Evolutionary conservation across 2,329 filamentous ascomycete species (phyloP), one percentile per base, ranked within the genome.

Genomic region (Aspergillus pseudoviridinutans): DNA sequence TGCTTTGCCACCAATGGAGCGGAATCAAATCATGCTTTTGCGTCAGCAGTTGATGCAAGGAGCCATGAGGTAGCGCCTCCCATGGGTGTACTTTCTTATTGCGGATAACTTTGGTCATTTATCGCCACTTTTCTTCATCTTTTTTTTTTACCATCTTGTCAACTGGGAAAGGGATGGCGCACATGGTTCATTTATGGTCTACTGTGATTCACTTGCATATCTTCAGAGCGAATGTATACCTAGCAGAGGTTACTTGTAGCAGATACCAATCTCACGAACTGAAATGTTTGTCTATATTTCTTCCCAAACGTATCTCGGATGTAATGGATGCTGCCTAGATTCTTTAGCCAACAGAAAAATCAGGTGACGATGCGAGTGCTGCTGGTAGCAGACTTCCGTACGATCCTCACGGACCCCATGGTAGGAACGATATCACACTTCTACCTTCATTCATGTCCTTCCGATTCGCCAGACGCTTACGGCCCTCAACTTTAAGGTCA

Each of bases 21-120:
- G 89, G 54, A 84, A 84, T 59, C 91, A 97, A 73, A 88, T 97
- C 55, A 83, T 96, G 78, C 81, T 87, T 41, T 78, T 97, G 56
- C 82, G 91, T 55, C 86, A 88, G 62, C 82, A 84, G 55, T 81
- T 90, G 65, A 79, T 79, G 68, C 72, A 74, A 55, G 64, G 72
- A 41, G 72, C 64, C 17, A 71, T 75, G 71, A 68, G 73, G 54
- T 75, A 65, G 58, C 54, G 25, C 50, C 38, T 46, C 44, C 32
- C 25, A 50, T n/a, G 10, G 28, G 35, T 12, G 9, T n/a, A 51
- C 25, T 24, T 50, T 35, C 49, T 50, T 35, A n/a, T 42, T 52
- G 12, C 50, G 10, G 32, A 35, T 42, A 9, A 22, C 42, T 5
- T n/a, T 20, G 32, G 50, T 27, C 50, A 47, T 44, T 20, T 46